Evolutionary conservation across 441 rosid genomes (phyloP).

Genomic region (Pelargonium citronellum): DNA sequence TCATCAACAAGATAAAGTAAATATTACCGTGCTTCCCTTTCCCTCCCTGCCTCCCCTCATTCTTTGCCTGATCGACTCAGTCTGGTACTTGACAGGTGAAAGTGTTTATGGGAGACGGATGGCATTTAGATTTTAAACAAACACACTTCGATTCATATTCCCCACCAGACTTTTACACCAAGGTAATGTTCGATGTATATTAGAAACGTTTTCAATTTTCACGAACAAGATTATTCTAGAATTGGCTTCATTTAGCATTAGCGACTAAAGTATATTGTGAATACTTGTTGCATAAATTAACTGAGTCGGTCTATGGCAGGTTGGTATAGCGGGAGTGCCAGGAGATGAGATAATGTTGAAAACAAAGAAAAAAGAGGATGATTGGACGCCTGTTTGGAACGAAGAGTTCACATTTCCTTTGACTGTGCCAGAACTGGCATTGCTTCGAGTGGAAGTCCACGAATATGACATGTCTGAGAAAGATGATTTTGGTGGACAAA

Average conservation of each 20-base stretch:
- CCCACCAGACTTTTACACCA: constrained; percentile 65
- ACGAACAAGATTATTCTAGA: no score
- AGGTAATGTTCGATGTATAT: constrained; percentile 31
- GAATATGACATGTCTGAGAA: constrained; percentile 50
- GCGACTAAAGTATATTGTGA: no score
- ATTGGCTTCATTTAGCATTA: no score
- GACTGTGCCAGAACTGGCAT: constrained; percentile 49
- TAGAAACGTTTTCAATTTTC: no score
- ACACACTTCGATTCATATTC: constrained; percentile 62
- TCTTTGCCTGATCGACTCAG: neutral
- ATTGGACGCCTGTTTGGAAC: constrained; percentile 53
- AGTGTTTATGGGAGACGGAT: constrained; percentile 60
- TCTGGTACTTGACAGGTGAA: constrained; percentile 41
- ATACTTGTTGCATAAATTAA: no score
- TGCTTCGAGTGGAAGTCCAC: constrained; percentile 46
- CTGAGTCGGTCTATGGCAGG: constrained; percentile 24
- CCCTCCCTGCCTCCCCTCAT: no score
- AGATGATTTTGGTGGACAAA: constrained; percentile 48
- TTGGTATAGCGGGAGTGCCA: constrained; percentile 55
- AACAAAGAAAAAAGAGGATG: constrained; percentile 44
- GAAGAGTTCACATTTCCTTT: constrained; percentile 46
- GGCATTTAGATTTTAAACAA: constrained; percentile 55
- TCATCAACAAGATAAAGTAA: no score
- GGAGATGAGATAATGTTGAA: constrained; percentile 40
- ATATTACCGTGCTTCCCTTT: neutral